Evolutionary conservation across 306 rosid species (phyloP), one percentile per base, ranked within the genome.

Genomic region (Quercus wislizeni): DNA sequence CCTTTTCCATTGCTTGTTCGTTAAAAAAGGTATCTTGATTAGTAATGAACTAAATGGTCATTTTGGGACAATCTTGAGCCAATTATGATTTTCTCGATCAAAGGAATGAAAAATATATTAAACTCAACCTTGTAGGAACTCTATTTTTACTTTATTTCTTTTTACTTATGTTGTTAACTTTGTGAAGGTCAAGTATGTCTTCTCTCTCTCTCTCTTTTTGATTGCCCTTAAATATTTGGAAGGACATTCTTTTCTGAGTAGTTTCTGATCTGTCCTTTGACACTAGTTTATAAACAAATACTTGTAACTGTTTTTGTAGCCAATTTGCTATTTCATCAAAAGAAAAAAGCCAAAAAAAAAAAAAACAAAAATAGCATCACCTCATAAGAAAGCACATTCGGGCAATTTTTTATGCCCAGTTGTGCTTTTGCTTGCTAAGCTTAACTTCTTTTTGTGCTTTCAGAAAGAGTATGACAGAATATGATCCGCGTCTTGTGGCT

Each of bases 401-500:
- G 33, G 11, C 19, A 23, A 5, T 27, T 31, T 49, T 49, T 5
- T 8, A 19, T 33, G 55, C 46, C 21, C 62, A 30, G 18, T 33
- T 21, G 75, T 55, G 35, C 25, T 57, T 49, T 75, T 43, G 18
- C 72, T 78, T 75, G 51, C 68, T 55, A 35, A 51, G 25, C 43
- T 21, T 25, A 55, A 51, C 73, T 23, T 59, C 75, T 14, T 31
- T 19, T 77, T 79, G 18, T 74, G 49, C 80, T 85, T 86, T 38
- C 86, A 94, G 99, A 85, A 94, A 84, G 91, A 90, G 97, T 75
- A 88, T 94, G 97, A 23, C 86, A 5, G 98, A 94, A 79, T 92
- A 94, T 81, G 97, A 94, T 85, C 99, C 97, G 17, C 93, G 93
- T 75, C 88, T 92, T 46, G 97, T 94, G 58, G 97, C 99, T 75